Base-by-base conservation (phyloP, 192 early-diverging fungal genomes). In the Thoreauomyces humboldtii region DNA sequence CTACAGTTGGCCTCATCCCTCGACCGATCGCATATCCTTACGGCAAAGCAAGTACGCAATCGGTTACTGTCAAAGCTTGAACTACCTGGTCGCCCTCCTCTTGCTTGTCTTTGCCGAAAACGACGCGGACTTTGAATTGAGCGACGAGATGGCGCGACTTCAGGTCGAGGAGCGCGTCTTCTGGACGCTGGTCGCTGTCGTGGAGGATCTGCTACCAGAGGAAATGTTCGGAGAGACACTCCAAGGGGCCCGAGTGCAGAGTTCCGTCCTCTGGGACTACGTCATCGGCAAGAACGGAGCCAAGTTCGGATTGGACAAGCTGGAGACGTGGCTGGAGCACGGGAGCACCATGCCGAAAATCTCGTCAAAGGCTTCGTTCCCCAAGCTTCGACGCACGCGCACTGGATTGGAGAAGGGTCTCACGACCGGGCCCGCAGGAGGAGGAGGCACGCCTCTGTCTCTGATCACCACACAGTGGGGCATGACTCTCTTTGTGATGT, bases 401-500 rank as follows among this genome's bases (percentile, higher is more conserved):
- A 7, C 19, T 51, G 14, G 63, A 60, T 59, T 52, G n/a, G n/a
- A 24, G 50, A 25, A 14, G 19, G 50, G 25, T 14, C 14, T 1
- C 15, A 15, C 1, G 27, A 52, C 1, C 15, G 27, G 25, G 19
- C 42, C 28, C 3, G n/a, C 38, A 9, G n/a, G 38, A 9, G n/a
- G 38, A 9, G 38, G 38, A 24, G 17, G 47, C 0, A 27, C 45
- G 7, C 29, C 61, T 34, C 79, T 92, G 48, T 85, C 79, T 19
- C 73, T 92, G 59, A 87, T 89, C 12, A 91, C 89, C 0, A 90
- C 87, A 34, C 89, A 84, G 48, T 94, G 92, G 92, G 89, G 92
- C 63, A 70, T 90, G 65, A 89, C 89, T 0, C 70, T 92, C 2
- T 94, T 88, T 61, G 86, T 91, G 54, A 88, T 88, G 63, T 82